Conservation (phyloP, 176 grass and related monocot species). For the Aegilops speltoides region DNA sequence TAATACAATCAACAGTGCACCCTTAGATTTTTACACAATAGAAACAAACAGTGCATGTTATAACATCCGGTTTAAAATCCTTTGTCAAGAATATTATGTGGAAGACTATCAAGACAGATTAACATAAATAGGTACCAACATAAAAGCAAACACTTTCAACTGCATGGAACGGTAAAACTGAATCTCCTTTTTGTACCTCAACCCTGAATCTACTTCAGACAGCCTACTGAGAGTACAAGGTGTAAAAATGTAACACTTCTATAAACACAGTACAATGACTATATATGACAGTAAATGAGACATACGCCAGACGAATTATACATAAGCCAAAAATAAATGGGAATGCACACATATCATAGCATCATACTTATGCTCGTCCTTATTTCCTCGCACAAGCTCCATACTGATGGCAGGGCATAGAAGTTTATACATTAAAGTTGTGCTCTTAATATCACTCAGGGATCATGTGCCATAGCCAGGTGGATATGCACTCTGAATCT, state of each 20-base stretch:
- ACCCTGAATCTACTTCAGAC: background rate
- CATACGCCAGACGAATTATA: background rate
- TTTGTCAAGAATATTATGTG: background rate
- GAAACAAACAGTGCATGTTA: background rate
- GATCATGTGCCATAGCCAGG: background rate
- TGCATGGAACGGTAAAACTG: background rate
- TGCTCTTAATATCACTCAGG: background rate
- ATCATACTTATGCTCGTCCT: background rate
- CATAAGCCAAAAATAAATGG: background rate
- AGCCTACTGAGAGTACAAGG: background rate
- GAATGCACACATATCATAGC: background rate
- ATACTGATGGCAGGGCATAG: background rate
- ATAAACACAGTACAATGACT: background rate
- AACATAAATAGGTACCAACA: background rate
- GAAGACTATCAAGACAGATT: background rate
- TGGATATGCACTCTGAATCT: background rate
- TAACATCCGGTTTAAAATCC: background rate
- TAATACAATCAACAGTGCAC: background rate
- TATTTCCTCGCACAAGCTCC: background rate
- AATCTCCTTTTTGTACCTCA: too few relatives aligned
- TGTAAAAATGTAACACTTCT: constrained; percentile 6
- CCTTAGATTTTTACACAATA: background rate
- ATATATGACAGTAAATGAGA: background rate
- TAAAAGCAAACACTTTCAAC: constrained; percentile 3
- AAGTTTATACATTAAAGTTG: background rate